Conservation (phyloP, 2,329 filamentous ascomycete genomes). For the Fonsecaea erecta region DNA sequence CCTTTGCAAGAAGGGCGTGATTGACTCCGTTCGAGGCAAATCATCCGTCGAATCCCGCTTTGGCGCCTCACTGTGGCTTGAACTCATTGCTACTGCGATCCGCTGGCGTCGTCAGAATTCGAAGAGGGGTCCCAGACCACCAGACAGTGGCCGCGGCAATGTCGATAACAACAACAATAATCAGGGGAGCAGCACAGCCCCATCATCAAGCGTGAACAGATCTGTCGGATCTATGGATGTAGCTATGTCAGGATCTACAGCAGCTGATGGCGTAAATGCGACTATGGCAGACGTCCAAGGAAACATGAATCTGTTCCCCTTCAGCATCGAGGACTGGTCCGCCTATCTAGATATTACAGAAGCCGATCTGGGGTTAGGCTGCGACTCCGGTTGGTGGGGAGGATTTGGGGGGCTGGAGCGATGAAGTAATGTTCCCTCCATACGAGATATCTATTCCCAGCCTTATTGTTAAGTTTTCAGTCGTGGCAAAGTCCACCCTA, state of each 20-base stretch:
- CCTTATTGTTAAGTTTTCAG: too few species aligned
- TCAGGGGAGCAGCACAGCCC: not conserved
- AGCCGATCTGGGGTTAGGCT: not conserved
- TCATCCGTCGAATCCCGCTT: not conserved
- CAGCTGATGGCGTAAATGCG: not conserved
- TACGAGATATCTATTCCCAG: too few species aligned
- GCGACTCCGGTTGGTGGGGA: not conserved
- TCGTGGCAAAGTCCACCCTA: too few species aligned
- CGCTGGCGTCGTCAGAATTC: not conserved
- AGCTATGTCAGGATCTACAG: not conserved
- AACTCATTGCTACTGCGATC: not conserved
- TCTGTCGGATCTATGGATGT: not conserved
- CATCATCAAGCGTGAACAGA: not conserved
- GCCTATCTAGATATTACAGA: not conserved
- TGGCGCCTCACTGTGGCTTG: not conserved
- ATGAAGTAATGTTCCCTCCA: too few species aligned
- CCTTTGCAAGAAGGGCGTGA: not conserved
- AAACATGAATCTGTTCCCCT: not conserved
- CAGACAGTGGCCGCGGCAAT: not conserved
- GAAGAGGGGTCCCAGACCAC: not conserved
- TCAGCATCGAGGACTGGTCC: slow-evolving; percentile 2
- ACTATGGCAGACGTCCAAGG: not conserved
- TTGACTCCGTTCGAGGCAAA: not conserved
- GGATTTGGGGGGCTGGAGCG: not conserved
- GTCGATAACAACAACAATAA: not conserved